Evolutionary conservation across 2,329 filamentous ascomycete genomes (phyloP), one percentile per base, ranked within the genome.

Genomic region (Scopulariopsis brevicaulis): DNA sequence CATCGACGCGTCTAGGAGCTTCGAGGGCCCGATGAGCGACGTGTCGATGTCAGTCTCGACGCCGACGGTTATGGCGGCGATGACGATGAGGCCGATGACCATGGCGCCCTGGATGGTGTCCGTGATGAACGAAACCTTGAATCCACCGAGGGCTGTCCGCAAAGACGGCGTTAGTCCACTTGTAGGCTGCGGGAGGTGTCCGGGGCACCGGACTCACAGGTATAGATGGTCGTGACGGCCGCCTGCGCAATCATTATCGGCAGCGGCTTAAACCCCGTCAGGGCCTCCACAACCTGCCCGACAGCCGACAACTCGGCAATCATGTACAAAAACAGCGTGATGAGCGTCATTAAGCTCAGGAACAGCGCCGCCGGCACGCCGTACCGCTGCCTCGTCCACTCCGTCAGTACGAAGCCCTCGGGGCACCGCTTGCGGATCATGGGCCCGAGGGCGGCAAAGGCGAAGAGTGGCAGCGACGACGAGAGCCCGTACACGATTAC

Each of bases 241-340:
- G 87, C 89, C 68, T 94, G 79, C 1, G 93, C 86, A 63, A 94
- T 89, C 60, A 94, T 80, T 20, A 86, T 82, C 0, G 88, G 87
- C 12, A 94, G 76, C 0, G 85, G 84, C 62, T 92, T 78, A 46
- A 94, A 76, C 1, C 87, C 88, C 0, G 89, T 92, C 64, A 94
- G 71, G 10, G 86, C 79, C 60, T 73, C 86, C 65, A 93, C 78
- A 46, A 93, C 89, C 70, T 93, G 89, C 56, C 90, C 87, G 32
- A 94, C 76, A 14, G 89, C 87, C 10, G 88, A 92, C 51, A 94
- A 78, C 74, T 94, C 89, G 22, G 88, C 83, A 28, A 93, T 84
- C 89, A 94, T 93, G 77, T 93, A 94, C 56, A 94, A 70, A 69
- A 93, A 94, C 64, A 94, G 79, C 1, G 89, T 93, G 55, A 91